Conservation (phyloP, 2,329 filamentous ascomycete genomes). For the Botrytis deweyae region DNA sequence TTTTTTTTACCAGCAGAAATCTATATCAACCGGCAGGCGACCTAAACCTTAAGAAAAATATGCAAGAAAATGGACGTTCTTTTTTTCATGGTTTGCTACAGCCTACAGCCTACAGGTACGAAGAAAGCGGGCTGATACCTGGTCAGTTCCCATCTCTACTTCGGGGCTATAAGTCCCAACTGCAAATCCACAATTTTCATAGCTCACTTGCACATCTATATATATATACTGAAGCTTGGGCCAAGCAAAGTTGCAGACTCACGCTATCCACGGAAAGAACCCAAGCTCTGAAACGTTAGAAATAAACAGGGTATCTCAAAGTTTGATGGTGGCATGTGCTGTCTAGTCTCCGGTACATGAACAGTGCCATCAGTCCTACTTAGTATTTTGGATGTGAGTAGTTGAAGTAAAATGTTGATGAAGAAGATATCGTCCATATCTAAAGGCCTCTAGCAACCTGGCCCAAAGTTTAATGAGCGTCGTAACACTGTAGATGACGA, state of each 20-base stretch:
- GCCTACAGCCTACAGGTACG: background rate
- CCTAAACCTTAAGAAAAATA: background rate
- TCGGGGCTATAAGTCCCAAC: background rate
- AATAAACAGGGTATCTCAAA: background rate
- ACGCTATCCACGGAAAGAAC: background rate
- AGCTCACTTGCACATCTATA: background rate
- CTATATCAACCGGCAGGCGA: background rate
- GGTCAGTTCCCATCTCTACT: background rate
- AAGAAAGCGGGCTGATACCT: background rate
- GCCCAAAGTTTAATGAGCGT: background rate
- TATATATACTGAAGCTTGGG: background rate
- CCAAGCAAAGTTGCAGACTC: background rate
- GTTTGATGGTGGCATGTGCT: background rate
- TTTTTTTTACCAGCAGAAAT: background rate
- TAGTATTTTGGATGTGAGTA: background rate
- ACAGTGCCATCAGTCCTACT: background rate
- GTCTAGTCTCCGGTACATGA: background rate
- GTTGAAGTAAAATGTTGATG: background rate
- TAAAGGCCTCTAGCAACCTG: background rate
- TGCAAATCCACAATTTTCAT: background rate
- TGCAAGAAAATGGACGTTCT: background rate
- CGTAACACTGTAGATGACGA: background rate
- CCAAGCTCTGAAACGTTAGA: background rate
- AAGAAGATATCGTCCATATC: background rate
- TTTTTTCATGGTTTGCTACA: background rate